phyloP scores from a whole-genome alignment of 2,329 filamentous ascomycete species.

The Botrytis porri region DNA sequence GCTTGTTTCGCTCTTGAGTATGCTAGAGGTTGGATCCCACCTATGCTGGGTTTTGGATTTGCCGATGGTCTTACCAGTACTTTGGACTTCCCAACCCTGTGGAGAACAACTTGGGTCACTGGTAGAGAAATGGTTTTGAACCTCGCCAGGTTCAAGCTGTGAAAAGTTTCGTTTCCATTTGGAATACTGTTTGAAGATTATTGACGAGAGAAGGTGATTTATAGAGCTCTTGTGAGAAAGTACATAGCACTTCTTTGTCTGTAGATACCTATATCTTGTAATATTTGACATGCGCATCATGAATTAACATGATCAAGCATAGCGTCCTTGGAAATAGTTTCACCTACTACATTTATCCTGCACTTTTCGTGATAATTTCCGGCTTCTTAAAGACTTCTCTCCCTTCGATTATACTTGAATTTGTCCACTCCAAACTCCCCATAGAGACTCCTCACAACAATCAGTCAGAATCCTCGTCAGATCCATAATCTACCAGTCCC shows the following conservation, averaged over 20 bases:
- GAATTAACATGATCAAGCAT: background rate
- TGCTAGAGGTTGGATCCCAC: constrained; percentile 85
- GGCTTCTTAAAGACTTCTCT: background rate
- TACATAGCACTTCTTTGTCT: constrained; percentile 4
- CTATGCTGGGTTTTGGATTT: constrained; percentile 88
- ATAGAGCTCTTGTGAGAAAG: background rate
- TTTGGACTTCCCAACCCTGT: constrained; percentile 80
- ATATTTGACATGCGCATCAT: background rate
- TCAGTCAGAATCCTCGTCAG: constrained; percentile 47
- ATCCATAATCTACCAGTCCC: constrained; percentile 55
- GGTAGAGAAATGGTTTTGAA: constrained; percentile 74
- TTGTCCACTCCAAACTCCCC: background rate
- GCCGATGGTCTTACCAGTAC: constrained; percentile 78
- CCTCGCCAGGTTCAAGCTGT: constrained; percentile 47
- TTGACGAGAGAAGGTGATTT: background rate
- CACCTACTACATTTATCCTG: background rate
- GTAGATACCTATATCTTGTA: constrained; percentile 10
- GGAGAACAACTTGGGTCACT: constrained; percentile 73
- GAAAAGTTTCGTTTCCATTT: background rate
- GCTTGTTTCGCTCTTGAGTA: constrained; percentile 80
- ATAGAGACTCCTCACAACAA: background rate
- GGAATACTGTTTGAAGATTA: background rate
- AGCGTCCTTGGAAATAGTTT: background rate
- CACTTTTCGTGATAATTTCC: background rate
- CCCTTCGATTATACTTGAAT: background rate